Percentiles rank a stretch among this genome's conserved stretches.
Conservation (phyloP, 2,329 filamentous ascomycete species). For the Magnaporthiopsis rhizophila region DNA sequence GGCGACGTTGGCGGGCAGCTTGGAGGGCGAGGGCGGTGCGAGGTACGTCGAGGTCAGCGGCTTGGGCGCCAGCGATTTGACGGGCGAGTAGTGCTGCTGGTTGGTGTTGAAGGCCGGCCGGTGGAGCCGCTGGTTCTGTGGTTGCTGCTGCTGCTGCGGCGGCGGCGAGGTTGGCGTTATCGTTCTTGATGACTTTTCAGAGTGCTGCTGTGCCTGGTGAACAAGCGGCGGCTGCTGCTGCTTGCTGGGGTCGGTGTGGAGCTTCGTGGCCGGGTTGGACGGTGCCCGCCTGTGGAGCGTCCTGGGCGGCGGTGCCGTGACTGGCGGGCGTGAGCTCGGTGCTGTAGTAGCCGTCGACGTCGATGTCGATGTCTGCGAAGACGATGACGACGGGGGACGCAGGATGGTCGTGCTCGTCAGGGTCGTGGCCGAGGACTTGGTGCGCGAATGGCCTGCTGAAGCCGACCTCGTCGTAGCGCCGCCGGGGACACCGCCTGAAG, state of each 20-base stretch:
- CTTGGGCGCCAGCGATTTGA: slow-evolving; percentile 53
- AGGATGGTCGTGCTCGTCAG: slow-evolving; percentile 30
- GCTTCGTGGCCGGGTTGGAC: slow-evolving; percentile 7
- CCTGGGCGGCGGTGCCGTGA: slow-evolving; percentile 6
- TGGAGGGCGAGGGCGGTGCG: slow-evolving; percentile 52
- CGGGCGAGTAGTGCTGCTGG: slow-evolving; percentile 61
- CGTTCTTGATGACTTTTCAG: slow-evolving; percentile 1
- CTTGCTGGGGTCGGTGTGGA: slow-evolving; percentile 2
- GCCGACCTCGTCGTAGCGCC: slow-evolving; percentile 11
- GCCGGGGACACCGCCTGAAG: slow-evolving; percentile 19
- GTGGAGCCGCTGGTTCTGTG: slow-evolving; percentile 14
- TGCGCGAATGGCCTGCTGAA: slow-evolving; percentile 24
- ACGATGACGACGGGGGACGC: slow-evolving; percentile 25
- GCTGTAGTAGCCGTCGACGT: slow-evolving; percentile 8
- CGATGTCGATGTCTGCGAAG: slow-evolving; percentile 16
- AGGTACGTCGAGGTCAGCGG: slow-evolving; percentile 50
- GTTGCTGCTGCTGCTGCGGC: slow-evolving; percentile 5
- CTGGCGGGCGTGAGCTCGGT: slow-evolving; percentile 13
- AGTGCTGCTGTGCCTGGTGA: slow-evolving; percentile 1
- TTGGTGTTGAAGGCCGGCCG: slow-evolving; percentile 53
- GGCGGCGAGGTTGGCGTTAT: slow-evolving; percentile 1
- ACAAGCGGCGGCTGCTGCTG: slow-evolving; percentile 1
- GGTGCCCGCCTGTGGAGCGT: slow-evolving; percentile 12
- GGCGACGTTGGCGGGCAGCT: slow-evolving; percentile 52
- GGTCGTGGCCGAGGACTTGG: slow-evolving; percentile 32